phyloP scores from a whole-genome alignment of 2,329 filamentous ascomycete species.

The Pyrenochaeta sp. region DNA sequence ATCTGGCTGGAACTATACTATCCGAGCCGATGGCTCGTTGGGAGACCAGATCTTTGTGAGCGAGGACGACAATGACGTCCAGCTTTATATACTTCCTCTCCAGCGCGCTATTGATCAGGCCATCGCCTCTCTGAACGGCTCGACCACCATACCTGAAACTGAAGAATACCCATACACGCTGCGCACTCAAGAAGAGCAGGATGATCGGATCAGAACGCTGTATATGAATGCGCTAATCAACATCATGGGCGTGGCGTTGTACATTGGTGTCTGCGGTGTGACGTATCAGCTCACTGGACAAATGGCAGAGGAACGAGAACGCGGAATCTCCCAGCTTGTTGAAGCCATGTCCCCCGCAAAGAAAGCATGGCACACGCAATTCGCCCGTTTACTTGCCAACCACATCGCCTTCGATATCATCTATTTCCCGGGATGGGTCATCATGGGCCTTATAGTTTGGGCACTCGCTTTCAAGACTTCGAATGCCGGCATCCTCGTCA shows the following conservation, averaged over 20 bases:
- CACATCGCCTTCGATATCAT: conserved; percentile 81
- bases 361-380: conserved; percentile 77
- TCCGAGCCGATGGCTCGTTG: conserved; percentile 77
- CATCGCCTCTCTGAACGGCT: conserved; percentile 66
- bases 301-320: conserved; percentile 84
- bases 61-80: conserved; percentile 72
- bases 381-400: conserved; percentile 77
- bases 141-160: conserved; percentile 46
- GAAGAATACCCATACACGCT: conserved; percentile 81
- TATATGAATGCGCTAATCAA: conserved; percentile 79
- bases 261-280: conserved; percentile 80
- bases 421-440: conserved; percentile 83
- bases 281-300: conserved; percentile 88
- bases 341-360: conserved; percentile 90
- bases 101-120: conserved; percentile 79
- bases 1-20: conserved; percentile 83
- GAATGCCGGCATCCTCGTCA: conserved; percentile 53
- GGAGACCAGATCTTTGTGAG: conserved; percentile 70
- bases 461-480: conserved; percentile 59
- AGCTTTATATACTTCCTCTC: conserved; percentile 80
- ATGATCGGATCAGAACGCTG: conserved; percentile 67
- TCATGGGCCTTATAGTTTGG: conserved; percentile 75
- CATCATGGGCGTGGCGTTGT: conserved; percentile 79
- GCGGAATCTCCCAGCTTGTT: conserved; percentile 85
- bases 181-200: conserved; percentile 70